Conservation (phyloP, 1,139 yeast genomes). For the Geotrichum bryndzae region DNA sequence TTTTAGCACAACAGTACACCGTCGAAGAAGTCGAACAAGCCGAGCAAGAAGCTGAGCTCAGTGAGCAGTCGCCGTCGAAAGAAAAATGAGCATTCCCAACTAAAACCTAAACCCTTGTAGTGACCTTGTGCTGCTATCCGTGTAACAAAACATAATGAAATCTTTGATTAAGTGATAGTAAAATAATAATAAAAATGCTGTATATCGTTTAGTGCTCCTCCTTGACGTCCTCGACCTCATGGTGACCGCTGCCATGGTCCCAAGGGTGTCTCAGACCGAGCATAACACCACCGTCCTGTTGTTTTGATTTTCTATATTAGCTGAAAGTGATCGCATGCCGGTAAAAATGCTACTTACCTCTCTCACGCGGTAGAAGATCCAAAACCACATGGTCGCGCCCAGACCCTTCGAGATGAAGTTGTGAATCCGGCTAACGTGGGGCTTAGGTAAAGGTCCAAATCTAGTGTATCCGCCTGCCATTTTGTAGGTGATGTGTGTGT, state of each 20-base stretch:
- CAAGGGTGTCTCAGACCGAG: slow-evolving; percentile 41
- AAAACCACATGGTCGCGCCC: slow-evolving; percentile 86
- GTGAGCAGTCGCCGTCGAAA: not conserved
- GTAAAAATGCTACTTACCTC: slow-evolving; percentile 40
- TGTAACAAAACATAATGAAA: not conserved
- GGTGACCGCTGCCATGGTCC: slow-evolving; percentile 34
- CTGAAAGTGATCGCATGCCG: not conserved
- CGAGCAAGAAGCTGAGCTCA: not conserved
- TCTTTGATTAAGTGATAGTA: not conserved
- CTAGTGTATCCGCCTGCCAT: slow-evolving; percentile 17
- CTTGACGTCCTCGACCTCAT: slow-evolving; percentile 15
- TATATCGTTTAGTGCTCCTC: slow-evolving; percentile 12
- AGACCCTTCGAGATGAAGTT: slow-evolving; percentile 56
- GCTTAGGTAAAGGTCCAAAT: slow-evolving; percentile 34
- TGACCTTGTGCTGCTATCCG: not conserved
- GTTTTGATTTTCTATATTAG: slow-evolving; percentile 1
- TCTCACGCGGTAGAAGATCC: slow-evolving; percentile 71
- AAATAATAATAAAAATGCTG: slow-evolving; percentile 2
- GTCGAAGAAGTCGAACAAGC: not conserved
- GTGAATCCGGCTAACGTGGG: slow-evolving; percentile 37
- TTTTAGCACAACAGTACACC: not conserved
- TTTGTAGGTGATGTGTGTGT: not conserved
- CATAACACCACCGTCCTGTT: slow-evolving; percentile 38
- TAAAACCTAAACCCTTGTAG: not conserved
- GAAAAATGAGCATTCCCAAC: not conserved